phyloP scores from a whole-genome alignment of 306 rosid species.

The Coriaria nepalensis region DNA sequence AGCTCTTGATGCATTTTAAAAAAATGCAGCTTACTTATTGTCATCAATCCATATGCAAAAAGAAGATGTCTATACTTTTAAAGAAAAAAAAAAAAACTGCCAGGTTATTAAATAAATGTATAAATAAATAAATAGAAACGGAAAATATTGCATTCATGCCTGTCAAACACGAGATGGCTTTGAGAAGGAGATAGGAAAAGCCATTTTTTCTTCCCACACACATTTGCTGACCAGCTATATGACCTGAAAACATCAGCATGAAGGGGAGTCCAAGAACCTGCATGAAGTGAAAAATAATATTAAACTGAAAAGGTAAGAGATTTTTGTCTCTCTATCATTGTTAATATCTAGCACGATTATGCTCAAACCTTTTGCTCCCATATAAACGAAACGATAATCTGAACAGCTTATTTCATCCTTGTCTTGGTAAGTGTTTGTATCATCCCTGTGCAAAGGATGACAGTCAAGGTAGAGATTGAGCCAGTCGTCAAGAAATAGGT shows the following conservation, averaged over 20 bases:
- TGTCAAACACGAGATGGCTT: slow-evolving; percentile 66
- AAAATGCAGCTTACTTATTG: no score
- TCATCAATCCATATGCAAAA: no score
- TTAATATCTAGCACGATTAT: background rate
- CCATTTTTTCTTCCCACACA: slow-evolving; percentile 88
- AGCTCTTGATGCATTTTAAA: no score
- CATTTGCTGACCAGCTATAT: slow-evolving; percentile 90
- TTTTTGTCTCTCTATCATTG: no score
- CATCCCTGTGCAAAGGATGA: slow-evolving; percentile 49
- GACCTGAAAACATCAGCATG: slow-evolving; percentile 97
- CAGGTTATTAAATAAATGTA: no score
- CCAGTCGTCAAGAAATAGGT: slow-evolving; percentile 84
- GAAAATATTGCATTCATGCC: no score
- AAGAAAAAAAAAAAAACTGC: no score
- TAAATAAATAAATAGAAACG: no score
- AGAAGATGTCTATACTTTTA: no score
- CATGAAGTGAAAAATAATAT: slow-evolving; percentile 18
- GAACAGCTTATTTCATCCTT: slow-evolving; percentile 70
- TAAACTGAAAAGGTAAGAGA: no score
- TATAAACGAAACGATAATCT: slow-evolving; percentile 87
- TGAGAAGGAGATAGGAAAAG: slow-evolving; percentile 76
- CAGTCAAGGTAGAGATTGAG: slow-evolving; percentile 80
- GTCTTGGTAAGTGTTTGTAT: slow-evolving; percentile 36
- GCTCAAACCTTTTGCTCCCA: slow-evolving; percentile 75
- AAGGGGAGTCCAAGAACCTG: slow-evolving; percentile 97